Percentiles rank a stretch among this genome's conserved stretches.
These are phyloP conservation scores for Oryza australiensis DNA, from an alignment of 176 grass and related monocot species.

Conservation along the genomic window DNA sequence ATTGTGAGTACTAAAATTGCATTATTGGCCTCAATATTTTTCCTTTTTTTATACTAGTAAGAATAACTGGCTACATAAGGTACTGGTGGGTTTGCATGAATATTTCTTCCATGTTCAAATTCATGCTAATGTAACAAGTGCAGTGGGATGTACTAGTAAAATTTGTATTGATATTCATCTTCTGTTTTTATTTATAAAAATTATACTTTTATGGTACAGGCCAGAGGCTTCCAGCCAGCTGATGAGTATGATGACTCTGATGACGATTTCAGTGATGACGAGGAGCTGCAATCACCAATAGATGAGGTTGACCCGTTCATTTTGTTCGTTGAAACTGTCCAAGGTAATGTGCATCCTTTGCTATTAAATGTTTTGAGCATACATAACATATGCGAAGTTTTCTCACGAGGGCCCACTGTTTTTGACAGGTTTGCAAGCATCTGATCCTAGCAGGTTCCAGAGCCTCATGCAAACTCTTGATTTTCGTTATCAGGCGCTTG, in stretches of 20 bases:
- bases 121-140: neutral
- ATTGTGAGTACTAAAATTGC: neutral
- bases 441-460: slow-evolving; percentile 65
- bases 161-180: too few species aligned
- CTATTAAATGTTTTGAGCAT: neutral
- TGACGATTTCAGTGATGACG: slow-evolving; percentile 78
- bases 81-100: neutral
- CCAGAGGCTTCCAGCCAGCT: slow-evolving; percentile 78
- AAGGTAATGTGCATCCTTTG: slow-evolving; percentile 53
- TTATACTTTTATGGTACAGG: slow-evolving; percentile 50
- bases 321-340: slow-evolving; percentile 83
- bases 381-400: neutral
- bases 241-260: slow-evolving; percentile 82
- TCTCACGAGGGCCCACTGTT: neutral
- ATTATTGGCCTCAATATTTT: neutral
- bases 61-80: neutral
- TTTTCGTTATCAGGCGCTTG: slow-evolving; percentile 76
- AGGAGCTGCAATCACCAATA: slow-evolving; percentile 81
- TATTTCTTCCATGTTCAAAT: slow-evolving; percentile 4
- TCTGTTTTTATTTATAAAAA: neutral
- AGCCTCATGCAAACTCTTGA: slow-evolving; percentile 79
- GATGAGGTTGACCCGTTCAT: slow-evolving; percentile 96
- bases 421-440: slow-evolving; percentile 63
- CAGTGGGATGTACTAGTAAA: too few species aligned
- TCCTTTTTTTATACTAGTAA: neutral